Percentiles rank a stretch among this genome's conserved stretches.
These are phyloP conservation scores for Hygrophila difformis DNA, from an alignment of 257 asterid species.

Conservation along the genomic window DNA sequence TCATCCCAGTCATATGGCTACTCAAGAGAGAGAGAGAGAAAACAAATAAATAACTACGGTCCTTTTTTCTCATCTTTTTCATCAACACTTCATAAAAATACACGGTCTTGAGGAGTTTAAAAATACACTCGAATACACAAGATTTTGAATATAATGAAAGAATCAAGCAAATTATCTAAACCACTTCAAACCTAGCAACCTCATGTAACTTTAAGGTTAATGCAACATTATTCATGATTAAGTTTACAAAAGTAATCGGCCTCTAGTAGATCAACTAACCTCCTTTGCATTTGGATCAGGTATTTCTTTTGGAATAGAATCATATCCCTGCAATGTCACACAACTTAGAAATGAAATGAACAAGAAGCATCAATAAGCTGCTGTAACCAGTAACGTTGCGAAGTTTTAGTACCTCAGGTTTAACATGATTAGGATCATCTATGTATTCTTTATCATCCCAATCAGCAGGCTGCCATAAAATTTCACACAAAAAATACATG, in stretches of 20 bases:
- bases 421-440: constrained; percentile 66
- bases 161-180: too few relatives aligned
- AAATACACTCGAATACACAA: too few relatives aligned
- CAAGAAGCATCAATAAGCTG: neutral
- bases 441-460: constrained; percentile 95
- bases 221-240: neutral
- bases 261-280: constrained; percentile 31
- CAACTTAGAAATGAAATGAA: neutral
- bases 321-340: constrained; percentile 62
- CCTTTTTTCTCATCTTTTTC: too few relatives aligned
- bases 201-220: too few relatives aligned
- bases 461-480: constrained; percentile 65
- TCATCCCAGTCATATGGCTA: constrained; percentile 97
- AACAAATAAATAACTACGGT: too few relatives aligned
- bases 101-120: too few relatives aligned
- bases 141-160: too few relatives aligned
- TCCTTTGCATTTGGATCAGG: constrained; percentile 78
- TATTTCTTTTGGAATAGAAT: constrained; percentile 85
- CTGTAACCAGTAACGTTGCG: constrained; percentile 8
- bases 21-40: constrained; percentile 1
- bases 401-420: constrained; percentile 60
- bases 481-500: constrained; percentile 6
- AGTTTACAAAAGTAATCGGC: neutral
- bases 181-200: too few relatives aligned
- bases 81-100: too few relatives aligned